Conservation (phyloP, 2,329 filamentous ascomycete genomes). For the Aspergillus amoenus region DNA sequence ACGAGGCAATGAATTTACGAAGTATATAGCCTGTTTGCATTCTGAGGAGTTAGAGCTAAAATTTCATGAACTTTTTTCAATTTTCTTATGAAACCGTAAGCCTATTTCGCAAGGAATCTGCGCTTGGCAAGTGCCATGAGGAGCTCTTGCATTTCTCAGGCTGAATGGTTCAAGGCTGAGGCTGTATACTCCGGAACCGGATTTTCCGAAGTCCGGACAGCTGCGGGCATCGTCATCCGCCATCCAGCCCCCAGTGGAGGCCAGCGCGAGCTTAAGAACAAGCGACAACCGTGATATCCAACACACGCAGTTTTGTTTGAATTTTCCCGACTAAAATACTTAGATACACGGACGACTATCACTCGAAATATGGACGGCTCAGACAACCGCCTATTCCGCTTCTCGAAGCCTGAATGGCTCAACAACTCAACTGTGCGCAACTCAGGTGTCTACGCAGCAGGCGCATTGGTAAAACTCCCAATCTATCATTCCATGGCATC, state of each 20-base stretch:
- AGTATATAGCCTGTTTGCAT: constrained; percentile 15
- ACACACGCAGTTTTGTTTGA: neutral
- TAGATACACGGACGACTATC: neutral
- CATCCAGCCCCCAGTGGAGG: constrained; percentile 8
- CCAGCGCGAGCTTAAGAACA: neutral
- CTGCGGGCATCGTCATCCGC: constrained; percentile 23
- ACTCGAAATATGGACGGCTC: constrained; percentile 40
- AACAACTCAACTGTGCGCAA: constrained; percentile 64
- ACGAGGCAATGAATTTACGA: constrained; percentile 23
- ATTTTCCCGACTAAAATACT: neutral
- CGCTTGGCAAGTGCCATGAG: neutral
- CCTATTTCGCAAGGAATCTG: neutral
- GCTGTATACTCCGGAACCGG: constrained; percentile 10
- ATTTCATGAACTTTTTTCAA: neutral
- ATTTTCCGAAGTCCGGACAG: constrained; percentile 22
- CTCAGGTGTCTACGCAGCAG: constrained; percentile 65
- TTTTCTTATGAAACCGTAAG: neutral
- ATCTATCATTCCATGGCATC: neutral
- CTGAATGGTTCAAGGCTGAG: neutral
- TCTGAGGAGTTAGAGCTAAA: neutral
- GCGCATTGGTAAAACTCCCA: constrained; percentile 57
- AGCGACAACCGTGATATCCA: neutral
- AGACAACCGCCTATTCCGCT: constrained; percentile 63
- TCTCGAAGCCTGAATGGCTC: constrained; percentile 65
- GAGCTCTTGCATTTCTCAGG: neutral